Base-by-base conservation (phyloP, 805 yeast genomes). In the Candida ponderosae region DNA sequence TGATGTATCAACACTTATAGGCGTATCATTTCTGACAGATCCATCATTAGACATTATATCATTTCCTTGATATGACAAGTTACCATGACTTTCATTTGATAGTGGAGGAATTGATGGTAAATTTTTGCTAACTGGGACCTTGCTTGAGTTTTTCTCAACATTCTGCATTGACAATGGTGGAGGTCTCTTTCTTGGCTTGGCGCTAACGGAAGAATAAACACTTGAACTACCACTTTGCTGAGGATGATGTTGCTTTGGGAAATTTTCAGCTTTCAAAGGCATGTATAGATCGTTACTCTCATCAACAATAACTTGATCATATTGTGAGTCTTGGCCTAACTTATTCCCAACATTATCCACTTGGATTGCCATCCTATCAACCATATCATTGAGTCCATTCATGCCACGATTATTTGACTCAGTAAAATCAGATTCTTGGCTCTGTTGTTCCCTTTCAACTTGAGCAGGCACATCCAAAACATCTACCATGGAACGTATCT, bases 331-430 rank as follows among this genome's bases (percentile, higher is more conserved):
- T 6, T 29, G 14, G 11, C 46, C 51, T 7, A 53, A 16, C 20
- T 48, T 51, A 10, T 29, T 37, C 34, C 45, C 51, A 13, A 50
- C 54, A 7, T 48, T 35, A 27, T 45, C 42, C 18, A 54, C 54
- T 32, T 51, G 51, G 1, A 62, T 45, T 14, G 51, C 36, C 38
- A 52, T 36, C n/a, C 59, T 47, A 34, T 62, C 65, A 18, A 63
- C 63, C 62, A 63, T 59, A 14, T 53, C 49, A 5, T 50, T 50
- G 33, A 67, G 36, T 28, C 54, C 62, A 21, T 59, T 61, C 19
- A 60, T 48, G 0, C 54, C 44, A 1, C 37, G 45, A 31, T 24
- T 34, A 15, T 39, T 24, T 8, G 7, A 5, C 14, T 7, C 13
- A 24, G 11, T 6, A 24, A 13, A 7, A 24, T 24, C 13, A 8